Conservation (phyloP, 1,284 basidiomycete species). For the Cystobasidiaceae sp. region DNA sequence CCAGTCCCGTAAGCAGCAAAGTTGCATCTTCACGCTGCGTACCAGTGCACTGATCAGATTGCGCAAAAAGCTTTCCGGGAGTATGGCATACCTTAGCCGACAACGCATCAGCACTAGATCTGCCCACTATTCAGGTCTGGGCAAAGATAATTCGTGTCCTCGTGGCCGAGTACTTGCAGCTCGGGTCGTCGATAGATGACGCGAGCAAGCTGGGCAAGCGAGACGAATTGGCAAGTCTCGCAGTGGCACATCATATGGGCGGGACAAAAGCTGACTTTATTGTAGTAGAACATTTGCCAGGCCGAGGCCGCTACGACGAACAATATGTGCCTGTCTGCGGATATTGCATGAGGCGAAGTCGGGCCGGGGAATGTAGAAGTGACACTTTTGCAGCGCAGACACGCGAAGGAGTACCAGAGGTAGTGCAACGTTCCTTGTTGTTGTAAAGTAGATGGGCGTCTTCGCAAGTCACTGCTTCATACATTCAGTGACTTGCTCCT, state of each 20-base stretch:
- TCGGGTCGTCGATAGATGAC: constrained; percentile 46
- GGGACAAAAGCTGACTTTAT: neutral
- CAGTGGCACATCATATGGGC: neutral
- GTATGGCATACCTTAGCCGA: constrained; percentile 50
- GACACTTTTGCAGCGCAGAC: too few relatives aligned
- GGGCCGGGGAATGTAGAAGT: too few relatives aligned
- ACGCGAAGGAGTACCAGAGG: too few relatives aligned
- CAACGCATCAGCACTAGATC: constrained; percentile 76
- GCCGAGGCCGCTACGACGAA: too few relatives aligned
- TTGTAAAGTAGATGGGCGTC: too few relatives aligned
- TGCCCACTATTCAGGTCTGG: constrained; percentile 83
- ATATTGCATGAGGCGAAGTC: too few relatives aligned
- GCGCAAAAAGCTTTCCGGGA: constrained; percentile 28
- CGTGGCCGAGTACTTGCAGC: constrained; percentile 79
- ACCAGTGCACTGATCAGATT: neutral
- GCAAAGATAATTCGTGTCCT: constrained; percentile 81
- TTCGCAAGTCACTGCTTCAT: too few relatives aligned
- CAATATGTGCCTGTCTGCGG: neutral
- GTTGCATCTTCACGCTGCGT: constrained; percentile 81
- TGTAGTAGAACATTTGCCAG: constrained; percentile 14
- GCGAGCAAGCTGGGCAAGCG: neutral
- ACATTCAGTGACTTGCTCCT: too few relatives aligned
- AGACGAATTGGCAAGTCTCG: constrained; percentile 27
- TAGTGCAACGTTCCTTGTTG: too few relatives aligned
- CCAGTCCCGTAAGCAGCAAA: constrained; percentile 81